These are phyloP conservation scores for Epichloe elymi DNA, from an alignment of 2,329 filamentous ascomycete species.

Conservation along the genomic window DNA sequence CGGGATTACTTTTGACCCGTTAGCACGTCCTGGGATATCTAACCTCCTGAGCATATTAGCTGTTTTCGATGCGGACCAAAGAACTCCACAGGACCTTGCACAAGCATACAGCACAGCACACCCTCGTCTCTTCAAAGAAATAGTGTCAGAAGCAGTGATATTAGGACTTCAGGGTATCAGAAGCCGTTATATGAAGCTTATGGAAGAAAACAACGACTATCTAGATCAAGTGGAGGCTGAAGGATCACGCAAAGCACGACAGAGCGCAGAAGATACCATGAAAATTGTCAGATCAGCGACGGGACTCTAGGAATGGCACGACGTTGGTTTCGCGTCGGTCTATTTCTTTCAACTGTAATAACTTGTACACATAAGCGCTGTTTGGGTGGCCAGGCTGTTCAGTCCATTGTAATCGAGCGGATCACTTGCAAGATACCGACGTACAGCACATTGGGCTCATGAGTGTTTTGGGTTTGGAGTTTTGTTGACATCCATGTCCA, in stretches of 20 bases:
- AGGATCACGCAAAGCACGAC: slow-evolving; percentile 47
- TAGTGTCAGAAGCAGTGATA: slow-evolving; percentile 45
- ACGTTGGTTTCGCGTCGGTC: not conserved
- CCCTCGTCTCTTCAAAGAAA: slow-evolving; percentile 30
- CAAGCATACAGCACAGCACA: slow-evolving; percentile 23
- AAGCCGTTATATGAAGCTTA: slow-evolving; percentile 39
- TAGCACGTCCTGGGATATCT: slow-evolving; percentile 62
- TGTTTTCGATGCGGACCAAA: slow-evolving; percentile 41
- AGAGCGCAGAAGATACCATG: slow-evolving; percentile 49
- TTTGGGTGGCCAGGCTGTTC: not conserved
- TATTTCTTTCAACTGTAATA: not conserved
- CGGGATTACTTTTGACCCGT: slow-evolving; percentile 59
- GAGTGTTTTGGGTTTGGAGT: not conserved
- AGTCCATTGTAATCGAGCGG: not conserved
- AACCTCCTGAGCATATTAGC: slow-evolving; percentile 77
- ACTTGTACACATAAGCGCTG: not conserved
- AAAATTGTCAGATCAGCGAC: slow-evolving; percentile 35
- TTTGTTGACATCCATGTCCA: not conserved
- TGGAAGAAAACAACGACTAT: slow-evolving; percentile 33
- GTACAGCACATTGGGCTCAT: not conserved
- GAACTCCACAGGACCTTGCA: slow-evolving; percentile 28
- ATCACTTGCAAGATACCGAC: not conserved
- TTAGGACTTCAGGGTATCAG: slow-evolving; percentile 40
- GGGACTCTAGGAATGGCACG: slow-evolving; percentile 26
- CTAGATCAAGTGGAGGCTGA: slow-evolving; percentile 43